These are phyloP conservation scores for Flaveria robusta DNA, from an alignment of 129 eudicot species.

Conservation along the genomic window DNA sequence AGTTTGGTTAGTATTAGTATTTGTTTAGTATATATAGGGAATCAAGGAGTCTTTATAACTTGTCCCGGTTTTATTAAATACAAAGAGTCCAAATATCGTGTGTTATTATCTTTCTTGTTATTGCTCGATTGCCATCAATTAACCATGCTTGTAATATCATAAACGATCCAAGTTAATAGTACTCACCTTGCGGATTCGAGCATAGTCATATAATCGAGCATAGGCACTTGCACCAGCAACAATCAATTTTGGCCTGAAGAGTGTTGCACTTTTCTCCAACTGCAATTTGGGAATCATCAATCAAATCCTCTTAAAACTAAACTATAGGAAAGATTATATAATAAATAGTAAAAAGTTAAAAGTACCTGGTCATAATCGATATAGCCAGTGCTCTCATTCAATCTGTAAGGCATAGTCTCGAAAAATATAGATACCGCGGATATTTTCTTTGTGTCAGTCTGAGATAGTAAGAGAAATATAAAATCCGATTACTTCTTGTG, in stretches of 20 bases:
- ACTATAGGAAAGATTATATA: background rate
- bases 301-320: conserved; percentile 16
- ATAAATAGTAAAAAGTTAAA: background rate
- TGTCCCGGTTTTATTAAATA: no score
- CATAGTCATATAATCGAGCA: conserved; percentile 92
- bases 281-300: conserved; percentile 33
- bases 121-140: no score
- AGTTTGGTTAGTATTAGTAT: no score
- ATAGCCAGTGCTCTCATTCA: conserved; percentile 87
- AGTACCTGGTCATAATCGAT: conserved; percentile 96
- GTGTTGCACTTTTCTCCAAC: conserved; percentile 97
- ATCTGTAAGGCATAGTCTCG: conserved; percentile 99
- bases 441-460: conserved; percentile 99
- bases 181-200: conserved; percentile 75
- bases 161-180: background rate
- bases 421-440: conserved; percentile 65
- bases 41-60: no score
- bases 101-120: no score
- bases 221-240: conserved; percentile 99
- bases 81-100: no score
- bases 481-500: conserved; percentile 18
- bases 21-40: no score
- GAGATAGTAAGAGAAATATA: conserved; percentile 20
- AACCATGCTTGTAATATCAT: conserved; percentile 4
- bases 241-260: conserved; percentile 93